Conservation (phyloP, 805 yeast species). For the Pachysolen tannophilus region DNA sequence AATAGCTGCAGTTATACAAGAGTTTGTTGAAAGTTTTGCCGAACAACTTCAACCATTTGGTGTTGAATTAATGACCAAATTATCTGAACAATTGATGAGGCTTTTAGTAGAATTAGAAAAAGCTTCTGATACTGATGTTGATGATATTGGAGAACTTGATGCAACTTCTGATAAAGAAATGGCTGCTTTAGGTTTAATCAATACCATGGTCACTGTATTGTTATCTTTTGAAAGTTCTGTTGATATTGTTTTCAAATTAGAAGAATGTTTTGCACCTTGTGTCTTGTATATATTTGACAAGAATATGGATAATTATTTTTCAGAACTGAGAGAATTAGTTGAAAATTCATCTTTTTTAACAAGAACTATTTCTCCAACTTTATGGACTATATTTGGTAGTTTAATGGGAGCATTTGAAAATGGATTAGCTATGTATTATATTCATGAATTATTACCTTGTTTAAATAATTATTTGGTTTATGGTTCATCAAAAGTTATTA, state of each 20-base stretch:
- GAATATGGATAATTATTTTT: conserved; percentile 68
- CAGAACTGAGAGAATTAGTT: conserved; percentile 76
- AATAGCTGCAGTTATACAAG: conserved; percentile 88
- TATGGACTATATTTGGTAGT: conserved; percentile 66
- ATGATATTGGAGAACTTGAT: conserved; percentile 34
- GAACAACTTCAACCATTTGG: conserved; percentile 92
- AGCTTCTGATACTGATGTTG: conserved; percentile 42
- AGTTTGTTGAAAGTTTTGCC: conserved; percentile 82
- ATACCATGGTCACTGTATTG: conserved; percentile 82
- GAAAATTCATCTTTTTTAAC: conserved; percentile 65
- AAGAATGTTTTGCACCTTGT: conserved; percentile 68
- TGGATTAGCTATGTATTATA: conserved; percentile 52
- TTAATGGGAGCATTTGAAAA: conserved; percentile 28
- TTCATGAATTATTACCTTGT: conserved; percentile 71
- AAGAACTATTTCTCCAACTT: conserved; percentile 52
- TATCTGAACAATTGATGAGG: conserved; percentile 69
- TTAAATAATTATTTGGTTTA: conserved; percentile 66
- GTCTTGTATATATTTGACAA: conserved; percentile 58
- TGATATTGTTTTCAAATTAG: conserved; percentile 60
- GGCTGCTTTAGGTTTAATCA: conserved; percentile 81
- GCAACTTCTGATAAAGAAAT: conserved; percentile 61
- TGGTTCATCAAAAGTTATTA: conserved; percentile 39
- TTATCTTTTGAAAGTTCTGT: conserved; percentile 78
- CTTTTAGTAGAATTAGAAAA: conserved; percentile 67
- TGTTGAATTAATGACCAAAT: conserved; percentile 45